Percentiles rank a stretch among this genome's conserved stretches.
Conservation (phyloP, 2,329 filamentous ascomycete species). For the Knoxdaviesia proteae region DNA sequence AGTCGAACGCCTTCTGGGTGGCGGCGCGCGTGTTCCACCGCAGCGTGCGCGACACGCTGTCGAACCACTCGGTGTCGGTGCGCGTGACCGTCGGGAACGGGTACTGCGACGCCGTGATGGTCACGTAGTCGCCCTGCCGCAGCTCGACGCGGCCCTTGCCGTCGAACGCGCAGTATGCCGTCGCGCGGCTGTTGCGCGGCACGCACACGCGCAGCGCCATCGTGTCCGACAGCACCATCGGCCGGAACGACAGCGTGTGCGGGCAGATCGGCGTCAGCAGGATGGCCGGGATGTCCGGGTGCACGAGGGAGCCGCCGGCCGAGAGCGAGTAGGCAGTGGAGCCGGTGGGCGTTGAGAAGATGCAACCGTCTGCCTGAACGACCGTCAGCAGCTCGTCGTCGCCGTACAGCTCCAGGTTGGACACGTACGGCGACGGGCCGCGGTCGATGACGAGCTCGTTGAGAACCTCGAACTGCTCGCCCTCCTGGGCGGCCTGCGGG, state of each 20-base stretch:
- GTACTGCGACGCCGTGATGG: constrained; percentile 86
- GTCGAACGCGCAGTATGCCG: constrained; percentile 92
- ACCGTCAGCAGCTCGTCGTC: constrained; percentile 90
- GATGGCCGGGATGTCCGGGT: constrained; percentile 92
- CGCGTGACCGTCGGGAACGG: constrained; percentile 92
- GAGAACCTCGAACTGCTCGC: constrained; percentile 90
- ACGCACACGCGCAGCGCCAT: constrained; percentile 80
- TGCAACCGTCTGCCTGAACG: constrained; percentile 91
- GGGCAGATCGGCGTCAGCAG: constrained; percentile 94
- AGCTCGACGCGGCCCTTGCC: constrained; percentile 92
- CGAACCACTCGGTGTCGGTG: constrained; percentile 84
- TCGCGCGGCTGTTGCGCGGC: constrained; percentile 66
- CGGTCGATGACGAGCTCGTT: constrained; percentile 98
- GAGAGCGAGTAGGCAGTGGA: constrained; percentile 92
- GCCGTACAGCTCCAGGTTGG: constrained; percentile 86
- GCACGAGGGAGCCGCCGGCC: constrained; percentile 83
- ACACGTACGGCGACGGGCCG: constrained; percentile 89
- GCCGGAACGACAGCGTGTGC: constrained; percentile 87
- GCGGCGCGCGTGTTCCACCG: constrained; percentile 90
- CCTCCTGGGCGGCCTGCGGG: constrained; percentile 51
- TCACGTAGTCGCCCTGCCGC: constrained; percentile 83
- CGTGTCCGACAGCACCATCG: constrained; percentile 92
- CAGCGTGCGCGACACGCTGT: constrained; percentile 77
- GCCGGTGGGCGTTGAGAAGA: constrained; percentile 89
- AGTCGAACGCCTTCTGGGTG: constrained; percentile 73